Conservation (phyloP, 306 rosid genomes). For the Cucumis cinereus region DNA sequence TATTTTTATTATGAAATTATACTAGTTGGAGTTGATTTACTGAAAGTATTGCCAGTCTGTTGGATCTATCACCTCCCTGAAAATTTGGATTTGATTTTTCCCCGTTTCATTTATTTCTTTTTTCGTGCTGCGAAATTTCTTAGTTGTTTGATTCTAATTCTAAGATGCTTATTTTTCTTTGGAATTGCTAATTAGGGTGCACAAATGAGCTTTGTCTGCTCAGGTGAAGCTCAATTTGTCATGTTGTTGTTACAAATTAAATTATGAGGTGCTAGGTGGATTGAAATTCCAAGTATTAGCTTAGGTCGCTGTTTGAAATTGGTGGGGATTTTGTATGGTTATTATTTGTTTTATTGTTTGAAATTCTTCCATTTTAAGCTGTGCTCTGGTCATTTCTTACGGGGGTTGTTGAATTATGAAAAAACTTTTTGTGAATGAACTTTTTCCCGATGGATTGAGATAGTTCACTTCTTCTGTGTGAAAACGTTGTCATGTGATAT, state of each 20-base stretch:
- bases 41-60: background rate
- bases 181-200: background rate
- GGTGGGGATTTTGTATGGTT: background rate
- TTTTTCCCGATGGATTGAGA: background rate
- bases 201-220: background rate
- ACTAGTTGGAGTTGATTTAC: background rate
- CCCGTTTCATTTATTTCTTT: background rate
- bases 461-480: background rate
- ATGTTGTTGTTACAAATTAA: background rate
- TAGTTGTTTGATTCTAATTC: background rate
- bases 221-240: background rate
- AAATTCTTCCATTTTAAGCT: background rate
- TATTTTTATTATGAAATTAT: background rate
- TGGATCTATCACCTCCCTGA: background rate
- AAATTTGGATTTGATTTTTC: background rate
- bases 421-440: background rate
- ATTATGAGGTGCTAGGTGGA: background rate
- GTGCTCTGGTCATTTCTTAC: background rate
- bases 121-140: background rate
- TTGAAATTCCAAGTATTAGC: background rate
- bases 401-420: background rate
- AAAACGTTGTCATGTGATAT: background rate
- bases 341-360: background rate
- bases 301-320: background rate
- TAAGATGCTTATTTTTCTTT: background rate